Base-by-base conservation (phyloP, 176 grass and related monocot species). In the Ampelocalamus luodianensis region DNA sequence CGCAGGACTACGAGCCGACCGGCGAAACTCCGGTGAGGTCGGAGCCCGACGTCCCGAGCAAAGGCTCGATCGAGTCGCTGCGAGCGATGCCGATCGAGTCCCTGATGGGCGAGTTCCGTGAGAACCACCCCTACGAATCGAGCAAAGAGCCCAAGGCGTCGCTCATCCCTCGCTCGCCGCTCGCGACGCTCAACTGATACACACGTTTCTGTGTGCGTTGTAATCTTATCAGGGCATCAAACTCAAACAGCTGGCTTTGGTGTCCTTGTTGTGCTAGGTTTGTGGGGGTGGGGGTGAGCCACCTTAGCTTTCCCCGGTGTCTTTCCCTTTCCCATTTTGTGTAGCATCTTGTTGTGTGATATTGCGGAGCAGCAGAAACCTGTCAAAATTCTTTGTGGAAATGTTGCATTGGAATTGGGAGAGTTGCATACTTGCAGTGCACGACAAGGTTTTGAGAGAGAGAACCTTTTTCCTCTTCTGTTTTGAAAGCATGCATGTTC, bases 31-130 rank as follows among this genome's bases (percentile, higher is more conserved):
- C 96, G 12, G 55, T 78, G 32, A 84, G 93, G 82, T 94, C 86
- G 0, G 96, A 94, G 78, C 71, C 86, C 0, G 85, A 92, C 1
- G 87, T 99, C 8, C 96, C 96, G n/a, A 94, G 93, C 90, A 99
- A 87, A 89, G 79, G 79, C 3, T 14, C 69, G 2, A 99, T 99
- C 1, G 97, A 99, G 85, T 99, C 93, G 6, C 72, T 99, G 49
- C 89, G 92, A 45, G 90, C 97, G 20, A 89, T 99, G 93, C 97
- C 97, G 13, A 88, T 99, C 37, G 93, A 99, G 81, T 61, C 88
- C 39, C 83, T 99, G 27, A 65, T 79, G 36, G 87, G 83, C 13
- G 97, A 99, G 50, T 99, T 99, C 83, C 90, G 93, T 2, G 97
- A 99, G 83, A 96, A 92, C 46, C 86, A 96, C 74, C 97, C 97